phyloP scores from a whole-genome alignment of 257 asterid species.

The Petunia axillaris region DNA sequence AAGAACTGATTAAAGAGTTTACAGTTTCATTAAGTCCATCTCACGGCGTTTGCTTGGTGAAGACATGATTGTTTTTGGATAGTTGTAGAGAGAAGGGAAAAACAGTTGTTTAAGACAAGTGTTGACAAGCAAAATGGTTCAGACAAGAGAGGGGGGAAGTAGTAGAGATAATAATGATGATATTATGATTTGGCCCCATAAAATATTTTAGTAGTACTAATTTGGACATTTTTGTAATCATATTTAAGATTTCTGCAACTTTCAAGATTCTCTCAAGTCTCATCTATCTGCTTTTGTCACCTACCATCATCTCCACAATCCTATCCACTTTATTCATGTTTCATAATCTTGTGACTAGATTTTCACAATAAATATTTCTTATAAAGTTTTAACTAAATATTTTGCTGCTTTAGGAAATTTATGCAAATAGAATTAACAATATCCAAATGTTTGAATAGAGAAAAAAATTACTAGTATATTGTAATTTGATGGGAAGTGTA shows the following conservation, averaged over 20 bases:
- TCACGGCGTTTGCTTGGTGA: constrained; percentile 99
- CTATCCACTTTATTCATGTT: constrained; percentile 7
- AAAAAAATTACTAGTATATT: no score
- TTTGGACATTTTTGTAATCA: background rate
- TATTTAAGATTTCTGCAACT: constrained; percentile 23
- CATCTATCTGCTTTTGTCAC: constrained; percentile 28
- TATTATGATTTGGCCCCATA: background rate
- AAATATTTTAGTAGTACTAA: background rate
- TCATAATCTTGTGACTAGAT: background rate
- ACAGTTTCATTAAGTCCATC: constrained; percentile 98
- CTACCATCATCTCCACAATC: constrained; percentile 15
- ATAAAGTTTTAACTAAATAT: background rate
- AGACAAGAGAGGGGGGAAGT: constrained; percentile 21
- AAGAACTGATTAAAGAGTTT: constrained; percentile 37
- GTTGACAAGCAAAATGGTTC: constrained; percentile 16
- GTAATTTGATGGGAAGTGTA: no score
- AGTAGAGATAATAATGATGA: background rate
- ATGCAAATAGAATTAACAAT: no score
- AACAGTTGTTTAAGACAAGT: constrained; percentile 29
- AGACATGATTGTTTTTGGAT: constrained; percentile 58
- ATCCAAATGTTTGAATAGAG: background rate
- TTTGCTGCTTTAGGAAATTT: background rate
- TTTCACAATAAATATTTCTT: background rate
- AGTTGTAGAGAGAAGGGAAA: background rate
- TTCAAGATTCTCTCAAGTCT: constrained; percentile 28